Evolutionary conservation across 768 basidiomycete genomes (phyloP), one percentile per base, ranked within the genome.

Genomic region (Rhizopogon vinicolor): DNA sequence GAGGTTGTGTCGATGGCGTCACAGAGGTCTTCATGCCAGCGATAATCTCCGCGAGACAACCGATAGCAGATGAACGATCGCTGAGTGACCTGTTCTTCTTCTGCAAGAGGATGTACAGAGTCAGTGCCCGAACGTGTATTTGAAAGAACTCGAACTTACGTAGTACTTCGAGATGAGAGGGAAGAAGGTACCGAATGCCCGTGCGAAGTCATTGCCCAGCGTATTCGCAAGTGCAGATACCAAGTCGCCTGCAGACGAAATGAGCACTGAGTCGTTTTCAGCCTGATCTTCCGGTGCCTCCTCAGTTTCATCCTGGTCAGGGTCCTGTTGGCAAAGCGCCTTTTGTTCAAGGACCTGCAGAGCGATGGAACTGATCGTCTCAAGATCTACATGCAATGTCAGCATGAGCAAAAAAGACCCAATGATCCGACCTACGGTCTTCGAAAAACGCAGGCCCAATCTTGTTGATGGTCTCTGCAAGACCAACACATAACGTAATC

Each of bases 211-310:
- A 19, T 80, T 59, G 5, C 94, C 94, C n/a, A 96, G 81, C 7
- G 85, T 89, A 56, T 82, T 84, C 33, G 95, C 92, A 59, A 99
- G 75, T 1, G 92, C 81, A 52, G 93, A 86, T 56, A 98, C 94
- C 53, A 99, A 87, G 68, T 99, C 97, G 41, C 89, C 89, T 28
- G 96, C 96, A 25, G 94, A 87, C 28, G 91, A 91, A 66, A 98
- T 90, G 55, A 99, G 80, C 53, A 97, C 91, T 3, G 95, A 91
- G 68, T 99, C 97, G 68, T 93, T 96, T 74, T 99, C 97, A 1
- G 95, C 94, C 64, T 89, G 87, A 59, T 92, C 91, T 68, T 92
- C 91, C 7, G 86, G 87, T 25, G 87, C 88, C 62, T 91, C 91
- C 25, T 90, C 90, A 4, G 80, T 81, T 60, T 93, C 91, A 61